Evolutionary conservation across 345 rosid species (phyloP).

Genomic region (Populus simonii): DNA sequence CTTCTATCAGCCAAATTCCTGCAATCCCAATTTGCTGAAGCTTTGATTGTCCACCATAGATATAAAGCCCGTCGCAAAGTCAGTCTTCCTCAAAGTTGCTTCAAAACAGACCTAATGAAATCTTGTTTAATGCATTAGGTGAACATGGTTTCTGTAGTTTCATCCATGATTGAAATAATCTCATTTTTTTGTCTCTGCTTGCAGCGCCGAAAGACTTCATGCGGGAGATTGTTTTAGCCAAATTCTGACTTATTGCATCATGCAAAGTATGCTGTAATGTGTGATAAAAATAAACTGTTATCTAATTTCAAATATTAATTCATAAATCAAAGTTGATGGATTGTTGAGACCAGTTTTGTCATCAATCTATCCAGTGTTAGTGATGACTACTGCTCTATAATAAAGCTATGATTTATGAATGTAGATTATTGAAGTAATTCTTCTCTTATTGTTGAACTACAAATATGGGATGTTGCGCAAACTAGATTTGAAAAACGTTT

Average conservation of each 20-base stretch:
- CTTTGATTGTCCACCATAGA: background rate
- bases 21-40: background rate
- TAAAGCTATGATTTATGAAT: too few species aligned
- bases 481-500: too few species aligned
- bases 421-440: too few species aligned
- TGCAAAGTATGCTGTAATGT: background rate
- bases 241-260: slow-evolving; percentile 34
- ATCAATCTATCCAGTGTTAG: background rate
- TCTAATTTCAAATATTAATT: background rate
- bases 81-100: background rate
- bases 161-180: background rate
- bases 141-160: background rate
- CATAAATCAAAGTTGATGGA: background rate
- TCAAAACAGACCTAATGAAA: too few species aligned
- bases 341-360: background rate
- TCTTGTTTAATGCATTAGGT: background rate
- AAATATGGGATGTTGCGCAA: too few species aligned
- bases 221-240: slow-evolving; percentile 40
- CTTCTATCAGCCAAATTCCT: background rate
- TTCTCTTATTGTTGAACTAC: too few species aligned
- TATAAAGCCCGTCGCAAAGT: background rate
- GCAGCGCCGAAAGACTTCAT: slow-evolving; percentile 51
- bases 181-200: slow-evolving; percentile 8
- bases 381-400: too few species aligned
- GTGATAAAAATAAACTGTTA: background rate